Percentiles rank a stretch among this genome's conserved stretches.
phyloP scores from a whole-genome alignment of 805 yeast genomes.

The Lachancea thermotolerans region DNA sequence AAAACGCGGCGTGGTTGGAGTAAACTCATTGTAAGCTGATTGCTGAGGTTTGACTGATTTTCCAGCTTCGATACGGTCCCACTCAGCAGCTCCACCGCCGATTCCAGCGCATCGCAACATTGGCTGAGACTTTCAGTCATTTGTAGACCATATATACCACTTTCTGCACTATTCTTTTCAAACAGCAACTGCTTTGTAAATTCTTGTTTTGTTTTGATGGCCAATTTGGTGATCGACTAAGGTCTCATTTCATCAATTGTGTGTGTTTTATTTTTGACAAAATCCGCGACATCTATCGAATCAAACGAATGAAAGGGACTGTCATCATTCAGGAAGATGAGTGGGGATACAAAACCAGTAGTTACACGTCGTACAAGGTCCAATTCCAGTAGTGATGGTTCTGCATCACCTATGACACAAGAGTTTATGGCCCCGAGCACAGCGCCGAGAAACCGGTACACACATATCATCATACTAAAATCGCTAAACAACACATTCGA shows the following conservation, averaged over 20 bases:
- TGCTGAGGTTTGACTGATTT: constrained; percentile 16
- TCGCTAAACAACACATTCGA: constrained; percentile 81
- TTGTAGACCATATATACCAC: neutral
- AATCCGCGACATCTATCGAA: neutral
- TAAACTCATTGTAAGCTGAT: constrained; percentile 19
- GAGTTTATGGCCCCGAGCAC: constrained; percentile 3
- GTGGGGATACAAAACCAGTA: neutral
- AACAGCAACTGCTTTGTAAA: too few relatives aligned
- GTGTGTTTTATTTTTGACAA: neutral
- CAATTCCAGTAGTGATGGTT: constrained; percentile 11
- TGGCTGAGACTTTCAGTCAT: constrained; percentile 24
- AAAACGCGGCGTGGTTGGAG: constrained; percentile 24
- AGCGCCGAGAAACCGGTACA: constrained; percentile 28
- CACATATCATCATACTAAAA: constrained; percentile 60
- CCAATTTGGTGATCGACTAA: too few relatives aligned
- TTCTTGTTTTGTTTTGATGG: too few relatives aligned
- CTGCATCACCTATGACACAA: constrained; percentile 1
- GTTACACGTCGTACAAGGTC: constrained; percentile 9
- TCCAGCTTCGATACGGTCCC: constrained; percentile 18
- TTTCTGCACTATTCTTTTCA: too few relatives aligned
- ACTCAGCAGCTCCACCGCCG: constrained; percentile 16
- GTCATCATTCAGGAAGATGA: neutral
- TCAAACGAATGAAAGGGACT: neutral
- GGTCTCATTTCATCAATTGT: too few relatives aligned
- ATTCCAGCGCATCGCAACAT: constrained; percentile 19